Conservation (phyloP, 1,284 basidiomycete species). For the Mycena citricolor region DNA sequence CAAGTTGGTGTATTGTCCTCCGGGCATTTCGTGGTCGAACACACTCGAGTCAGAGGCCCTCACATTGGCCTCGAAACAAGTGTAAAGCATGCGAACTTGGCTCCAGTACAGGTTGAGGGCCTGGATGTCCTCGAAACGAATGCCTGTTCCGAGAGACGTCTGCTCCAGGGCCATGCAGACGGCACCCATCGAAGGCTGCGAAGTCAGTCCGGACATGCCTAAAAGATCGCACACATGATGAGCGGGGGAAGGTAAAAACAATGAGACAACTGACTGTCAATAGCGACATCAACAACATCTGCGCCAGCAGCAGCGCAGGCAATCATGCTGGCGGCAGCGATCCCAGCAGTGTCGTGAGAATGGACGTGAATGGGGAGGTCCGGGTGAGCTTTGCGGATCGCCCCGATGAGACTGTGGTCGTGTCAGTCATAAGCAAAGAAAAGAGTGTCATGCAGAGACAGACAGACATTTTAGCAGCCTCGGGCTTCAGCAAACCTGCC, state of each 20-base stretch:
- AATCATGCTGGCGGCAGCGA: constrained; percentile 95
- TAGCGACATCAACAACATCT: constrained; percentile 97
- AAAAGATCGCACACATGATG: constrained; percentile 8
- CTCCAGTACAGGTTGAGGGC: constrained; percentile 98
- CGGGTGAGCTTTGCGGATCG: constrained; percentile 94
- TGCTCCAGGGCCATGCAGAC: constrained; percentile 81
- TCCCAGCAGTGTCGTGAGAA: constrained; percentile 99
- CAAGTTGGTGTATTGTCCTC: constrained; percentile 95
- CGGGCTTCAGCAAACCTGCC: constrained; percentile 97
- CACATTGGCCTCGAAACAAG: constrained; percentile 98
- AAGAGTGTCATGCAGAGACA: no score
- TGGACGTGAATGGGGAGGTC: constrained; percentile 99
- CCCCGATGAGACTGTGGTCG: constrained; percentile 75
- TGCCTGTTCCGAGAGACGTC: constrained; percentile 92
- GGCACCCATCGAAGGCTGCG: constrained; percentile 58
- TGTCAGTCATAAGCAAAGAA: constrained; percentile 6
- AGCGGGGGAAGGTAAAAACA: constrained; percentile 3
- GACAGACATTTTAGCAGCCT: constrained; percentile 83
- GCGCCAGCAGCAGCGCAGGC: constrained; percentile 95
- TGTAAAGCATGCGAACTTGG: constrained; percentile 93
- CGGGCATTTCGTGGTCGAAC: constrained; percentile 99
- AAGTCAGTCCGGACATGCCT: constrained; percentile 98
- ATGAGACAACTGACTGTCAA: constrained; percentile 77
- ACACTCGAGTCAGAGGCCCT: constrained; percentile 95
- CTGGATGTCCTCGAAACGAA: constrained; percentile 96